These are phyloP conservation scores for Nemania bipapillata DNA, from an alignment of 2,329 filamentous ascomycete genomes.

Conservation along the genomic window DNA sequence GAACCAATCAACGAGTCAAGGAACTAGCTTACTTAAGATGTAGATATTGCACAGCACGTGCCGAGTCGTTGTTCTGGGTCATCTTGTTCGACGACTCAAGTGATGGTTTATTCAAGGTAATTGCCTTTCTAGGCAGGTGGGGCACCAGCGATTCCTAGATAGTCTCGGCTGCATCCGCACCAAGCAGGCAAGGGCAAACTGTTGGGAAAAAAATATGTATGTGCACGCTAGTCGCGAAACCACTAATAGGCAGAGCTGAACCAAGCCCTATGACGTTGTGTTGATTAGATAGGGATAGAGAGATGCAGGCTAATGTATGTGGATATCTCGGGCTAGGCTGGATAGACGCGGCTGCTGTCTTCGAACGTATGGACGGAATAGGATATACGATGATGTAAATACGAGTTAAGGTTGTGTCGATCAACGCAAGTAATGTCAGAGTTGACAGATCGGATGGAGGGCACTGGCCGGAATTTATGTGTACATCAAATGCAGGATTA, in stretches of 20 bases:
- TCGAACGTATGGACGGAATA: conserved; percentile 24
- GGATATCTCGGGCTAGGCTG: background rate
- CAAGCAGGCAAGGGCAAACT: background rate
- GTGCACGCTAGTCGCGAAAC: conserved; percentile 29
- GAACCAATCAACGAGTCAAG: no score
- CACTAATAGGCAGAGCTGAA: conserved; percentile 33
- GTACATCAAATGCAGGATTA: conserved; percentile 8
- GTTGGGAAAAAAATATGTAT: conserved; percentile 16
- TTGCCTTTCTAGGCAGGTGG: conserved; percentile 37
- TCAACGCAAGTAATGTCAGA: conserved; percentile 29
- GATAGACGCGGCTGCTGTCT: background rate
- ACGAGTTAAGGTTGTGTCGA: conserved; percentile 26
- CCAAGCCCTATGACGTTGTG: conserved; percentile 13
- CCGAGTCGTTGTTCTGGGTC: conserved; percentile 41
- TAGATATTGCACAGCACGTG: conserved; percentile 45
- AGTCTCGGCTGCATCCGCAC: conserved; percentile 39
- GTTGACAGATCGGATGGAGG: conserved; percentile 28
- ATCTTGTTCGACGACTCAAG: conserved; percentile 32
- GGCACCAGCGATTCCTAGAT: conserved; percentile 1
- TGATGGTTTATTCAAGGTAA: conserved; percentile 18
- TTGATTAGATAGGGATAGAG: conserved; percentile 8
- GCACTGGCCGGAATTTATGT: conserved; percentile 32
- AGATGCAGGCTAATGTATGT: background rate
- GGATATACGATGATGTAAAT: conserved; percentile 25
- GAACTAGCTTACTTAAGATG: conserved; percentile 43